Percentiles rank a stretch among this genome's conserved stretches.
Evolutionary conservation across 192 early-diverging fungal species (phyloP).

Genomic region (Gamsiella multidivaricata): DNA sequence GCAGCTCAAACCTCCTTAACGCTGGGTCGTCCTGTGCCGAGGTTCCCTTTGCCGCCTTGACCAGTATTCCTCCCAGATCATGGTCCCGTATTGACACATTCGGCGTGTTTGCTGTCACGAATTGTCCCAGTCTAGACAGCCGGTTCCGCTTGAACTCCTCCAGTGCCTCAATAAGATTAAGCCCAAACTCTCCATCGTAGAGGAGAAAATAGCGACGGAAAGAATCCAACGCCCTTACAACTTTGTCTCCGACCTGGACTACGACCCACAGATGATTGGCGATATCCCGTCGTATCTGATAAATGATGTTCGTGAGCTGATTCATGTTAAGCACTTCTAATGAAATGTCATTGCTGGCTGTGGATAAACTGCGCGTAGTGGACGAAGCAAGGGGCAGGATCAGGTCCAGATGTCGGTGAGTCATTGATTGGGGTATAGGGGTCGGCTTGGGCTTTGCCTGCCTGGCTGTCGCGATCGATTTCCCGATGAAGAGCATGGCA

Average conservation of each 20-base stretch:
- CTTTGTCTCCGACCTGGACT: slow-evolving; percentile 72
- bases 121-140: slow-evolving; percentile 35
- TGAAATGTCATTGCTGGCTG: slow-evolving; percentile 25
- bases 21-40: slow-evolving; percentile 30
- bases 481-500: slow-evolving; percentile 76
- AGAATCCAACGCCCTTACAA: slow-evolving; percentile 65
- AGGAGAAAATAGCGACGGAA: slow-evolving; percentile 72
- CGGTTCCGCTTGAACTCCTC: slow-evolving; percentile 54
- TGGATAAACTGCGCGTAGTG: slow-evolving; percentile 12
- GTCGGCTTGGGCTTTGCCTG: slow-evolving; percentile 52
- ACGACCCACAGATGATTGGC: slow-evolving; percentile 72
- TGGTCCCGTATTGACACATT: slow-evolving; percentile 42
- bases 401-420: slow-evolving; percentile 28
- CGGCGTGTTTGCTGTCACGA: slow-evolving; percentile 15
- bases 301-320: slow-evolving; percentile 45
- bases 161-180: slow-evolving; percentile 66
- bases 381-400: slow-evolving; percentile 16
- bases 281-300: slow-evolving; percentile 63
- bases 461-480: slow-evolving; percentile 66
- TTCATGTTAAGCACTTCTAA: slow-evolving; percentile 55
- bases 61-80: slow-evolving; percentile 21
- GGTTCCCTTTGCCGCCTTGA: slow-evolving; percentile 34
- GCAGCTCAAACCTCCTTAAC: slow-evolving; percentile 24
- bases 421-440: slow-evolving; percentile 30
- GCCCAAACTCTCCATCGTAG: slow-evolving; percentile 70